Conservation (phyloP, 257 asterid genomes). For the Lycium ferocissimum region DNA sequence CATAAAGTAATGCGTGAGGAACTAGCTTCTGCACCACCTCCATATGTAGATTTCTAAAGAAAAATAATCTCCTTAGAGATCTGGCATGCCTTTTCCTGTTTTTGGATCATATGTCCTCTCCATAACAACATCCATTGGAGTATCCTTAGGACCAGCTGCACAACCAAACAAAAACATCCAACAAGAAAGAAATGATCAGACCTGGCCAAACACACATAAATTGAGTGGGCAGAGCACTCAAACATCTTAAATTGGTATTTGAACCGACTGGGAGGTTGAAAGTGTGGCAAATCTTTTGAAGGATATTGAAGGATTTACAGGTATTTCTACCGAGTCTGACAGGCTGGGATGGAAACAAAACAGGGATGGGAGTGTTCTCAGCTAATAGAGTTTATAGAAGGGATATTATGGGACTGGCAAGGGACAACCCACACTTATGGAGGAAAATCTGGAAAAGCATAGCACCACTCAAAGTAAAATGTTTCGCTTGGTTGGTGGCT, state of each 20-base stretch:
- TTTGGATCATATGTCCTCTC: slow-evolving; percentile 85
- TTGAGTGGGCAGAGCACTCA: neutral
- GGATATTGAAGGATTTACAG: too few relatives aligned
- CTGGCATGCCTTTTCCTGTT: slow-evolving; percentile 93
- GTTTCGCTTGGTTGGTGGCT: too few relatives aligned
- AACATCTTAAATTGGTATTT: neutral
- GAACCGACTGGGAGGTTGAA: too few relatives aligned
- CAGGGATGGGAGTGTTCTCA: too few relatives aligned
- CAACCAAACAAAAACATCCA: slow-evolving; percentile 26
- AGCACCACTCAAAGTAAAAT: too few relatives aligned
- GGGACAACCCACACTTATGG: too few relatives aligned
- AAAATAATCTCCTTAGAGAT: slow-evolving; percentile 49
- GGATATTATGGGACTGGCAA: too few relatives aligned
- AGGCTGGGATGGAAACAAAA: too few relatives aligned
- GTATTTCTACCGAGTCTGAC: too few relatives aligned
- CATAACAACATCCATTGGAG: slow-evolving; percentile 72
- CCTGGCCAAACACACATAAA: neutral
- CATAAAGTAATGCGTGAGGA: neutral
- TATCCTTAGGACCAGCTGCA: slow-evolving; percentile 94
- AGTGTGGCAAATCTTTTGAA: too few relatives aligned
- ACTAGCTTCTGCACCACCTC: neutral
- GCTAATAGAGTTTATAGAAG: too few relatives aligned
- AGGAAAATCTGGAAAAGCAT: too few relatives aligned
- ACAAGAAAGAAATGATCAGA: neutral
- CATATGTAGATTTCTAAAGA: neutral